Percentiles rank a stretch among this genome's conserved stretches.
phyloP scores from a whole-genome alignment of 2,329 filamentous ascomycete species.

The Neonectria ditissima region DNA sequence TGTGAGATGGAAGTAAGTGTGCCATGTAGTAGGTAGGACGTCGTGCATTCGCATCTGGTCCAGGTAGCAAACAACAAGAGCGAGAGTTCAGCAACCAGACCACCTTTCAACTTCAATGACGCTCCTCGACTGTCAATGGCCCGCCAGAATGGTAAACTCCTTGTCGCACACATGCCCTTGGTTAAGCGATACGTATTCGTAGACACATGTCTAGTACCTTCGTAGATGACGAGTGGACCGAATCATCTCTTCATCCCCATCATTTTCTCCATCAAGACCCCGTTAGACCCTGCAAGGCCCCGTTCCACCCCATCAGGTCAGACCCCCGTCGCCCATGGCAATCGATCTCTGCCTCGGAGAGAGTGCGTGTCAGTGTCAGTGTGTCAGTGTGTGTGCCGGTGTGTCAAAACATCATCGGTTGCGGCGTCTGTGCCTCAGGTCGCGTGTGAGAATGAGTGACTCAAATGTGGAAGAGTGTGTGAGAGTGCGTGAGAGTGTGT shows the following conservation, averaged over 20 bases:
- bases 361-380: slow-evolving; percentile 12
- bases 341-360: slow-evolving; percentile 31
- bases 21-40: too few relatives aligned
- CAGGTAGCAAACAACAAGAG: too few relatives aligned
- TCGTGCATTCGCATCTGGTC: not conserved
- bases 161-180: slow-evolving; percentile 4
- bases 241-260: slow-evolving; percentile 38
- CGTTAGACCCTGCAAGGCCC: slow-evolving; percentile 28
- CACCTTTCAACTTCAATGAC: not conserved
- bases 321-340: slow-evolving; percentile 44
- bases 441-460: slow-evolving; percentile 1
- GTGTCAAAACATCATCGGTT: slow-evolving; percentile 6
- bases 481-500: slow-evolving; percentile 10
- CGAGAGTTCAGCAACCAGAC: not conserved
- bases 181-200: slow-evolving; percentile 24
- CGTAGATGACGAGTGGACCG: slow-evolving; percentile 42
- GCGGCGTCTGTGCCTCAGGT: slow-evolving; percentile 31
- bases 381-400: not conserved
- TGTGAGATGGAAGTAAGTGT: not conserved
- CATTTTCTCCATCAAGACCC: slow-evolving; percentile 26
- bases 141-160: not conserved
- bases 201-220: not conserved
- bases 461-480: slow-evolving; percentile 8
- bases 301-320: slow-evolving; percentile 28
- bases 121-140: not conserved